Conservation (phyloP, 1,284 basidiomycete genomes). For the Sanghuangporus weigelae region DNA sequence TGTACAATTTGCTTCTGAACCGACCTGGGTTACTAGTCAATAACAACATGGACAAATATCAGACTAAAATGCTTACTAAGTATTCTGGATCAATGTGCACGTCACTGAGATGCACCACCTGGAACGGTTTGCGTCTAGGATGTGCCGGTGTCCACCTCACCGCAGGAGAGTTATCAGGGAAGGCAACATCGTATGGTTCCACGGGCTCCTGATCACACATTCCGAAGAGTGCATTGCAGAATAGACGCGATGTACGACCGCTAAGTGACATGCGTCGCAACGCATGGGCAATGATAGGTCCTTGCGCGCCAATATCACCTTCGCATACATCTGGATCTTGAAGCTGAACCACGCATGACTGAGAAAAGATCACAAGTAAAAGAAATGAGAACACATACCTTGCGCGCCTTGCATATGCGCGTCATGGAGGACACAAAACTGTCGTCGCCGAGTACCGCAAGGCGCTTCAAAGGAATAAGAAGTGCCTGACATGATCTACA, state of each 20-base stretch:
- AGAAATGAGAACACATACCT: slow-evolving; percentile 25
- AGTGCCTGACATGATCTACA: slow-evolving; percentile 44
- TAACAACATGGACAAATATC: background rate
- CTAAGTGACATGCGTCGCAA: slow-evolving; percentile 43
- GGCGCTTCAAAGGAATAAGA: slow-evolving; percentile 35
- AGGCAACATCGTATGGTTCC: slow-evolving; percentile 37
- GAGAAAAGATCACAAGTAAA: background rate
- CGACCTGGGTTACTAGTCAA: slow-evolving; percentile 28
- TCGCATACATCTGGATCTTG: slow-evolving; percentile 48
- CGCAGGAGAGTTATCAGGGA: slow-evolving; percentile 32
- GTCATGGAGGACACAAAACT: slow-evolving; percentile 36
- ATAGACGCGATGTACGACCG: slow-evolving; percentile 45
- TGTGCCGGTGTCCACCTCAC: background rate
- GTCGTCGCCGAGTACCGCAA: slow-evolving; percentile 39
- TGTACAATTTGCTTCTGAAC: slow-evolving; percentile 48
- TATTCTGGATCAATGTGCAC: slow-evolving; percentile 50
- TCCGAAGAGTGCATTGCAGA: slow-evolving; percentile 53
- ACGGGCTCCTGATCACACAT: slow-evolving; percentile 46
- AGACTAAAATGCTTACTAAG: slow-evolving; percentile 30
- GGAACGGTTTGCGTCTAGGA: slow-evolving; percentile 31
- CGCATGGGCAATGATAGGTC: slow-evolving; percentile 53
- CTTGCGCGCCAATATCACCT: slow-evolving; percentile 44
- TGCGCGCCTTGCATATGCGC: slow-evolving; percentile 36
- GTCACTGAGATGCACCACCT: slow-evolving; percentile 49
- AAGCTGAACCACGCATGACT: slow-evolving; percentile 20